These are phyloP conservation scores for California macrophylla DNA, from an alignment of 441 rosid species.

Conservation along the genomic window DNA sequence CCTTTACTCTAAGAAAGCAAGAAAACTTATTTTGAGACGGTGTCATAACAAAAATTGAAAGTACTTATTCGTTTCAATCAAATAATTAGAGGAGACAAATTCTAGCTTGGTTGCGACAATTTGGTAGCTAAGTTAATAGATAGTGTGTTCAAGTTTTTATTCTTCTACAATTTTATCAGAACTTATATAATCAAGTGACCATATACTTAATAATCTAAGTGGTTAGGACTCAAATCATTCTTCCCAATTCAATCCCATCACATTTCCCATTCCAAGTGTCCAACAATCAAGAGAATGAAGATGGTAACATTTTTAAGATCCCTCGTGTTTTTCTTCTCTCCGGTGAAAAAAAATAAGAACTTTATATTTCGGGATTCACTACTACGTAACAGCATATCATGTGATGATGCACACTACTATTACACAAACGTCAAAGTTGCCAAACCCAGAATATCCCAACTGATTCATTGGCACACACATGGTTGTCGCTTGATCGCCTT, in stretches of 20 bases:
- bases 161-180: no score
- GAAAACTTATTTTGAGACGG: no score
- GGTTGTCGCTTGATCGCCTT: slow-evolving; percentile 14
- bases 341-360: not conserved
- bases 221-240: not conserved
- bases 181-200: no score
- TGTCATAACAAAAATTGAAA: no score
- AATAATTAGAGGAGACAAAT: no score
- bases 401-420: not conserved
- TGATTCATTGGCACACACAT: not conserved
- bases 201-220: no score
- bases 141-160: no score
- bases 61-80: no score
- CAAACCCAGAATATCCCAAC: not conserved
- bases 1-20: no score
- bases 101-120: no score
- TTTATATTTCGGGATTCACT: not conserved
- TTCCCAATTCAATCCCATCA: not conserved
- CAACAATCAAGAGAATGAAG: not conserved
- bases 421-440: not conserved
- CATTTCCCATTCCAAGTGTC: not conserved
- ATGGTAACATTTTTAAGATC: not conserved
- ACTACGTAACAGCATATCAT: not conserved
- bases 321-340: not conserved
- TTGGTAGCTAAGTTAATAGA: no score